Evolutionary conservation across 1,284 basidiomycete species (phyloP).

Genomic region (Cryptococcus hybrid): DNA sequence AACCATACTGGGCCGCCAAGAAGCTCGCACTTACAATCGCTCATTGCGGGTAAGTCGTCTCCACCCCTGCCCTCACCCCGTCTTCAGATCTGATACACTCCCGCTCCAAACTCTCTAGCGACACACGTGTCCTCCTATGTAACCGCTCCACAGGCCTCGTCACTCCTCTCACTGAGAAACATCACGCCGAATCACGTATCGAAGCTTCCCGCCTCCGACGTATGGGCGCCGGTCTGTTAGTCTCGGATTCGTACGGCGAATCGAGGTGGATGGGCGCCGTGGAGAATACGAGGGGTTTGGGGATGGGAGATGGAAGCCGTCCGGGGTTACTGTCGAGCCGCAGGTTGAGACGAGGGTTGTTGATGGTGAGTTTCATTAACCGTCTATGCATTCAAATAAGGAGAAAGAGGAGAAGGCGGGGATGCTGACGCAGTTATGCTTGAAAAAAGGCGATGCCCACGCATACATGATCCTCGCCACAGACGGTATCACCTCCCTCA

Average conservation of each 20-base stretch:
- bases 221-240: constrained; percentile 76
- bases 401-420: neutral
- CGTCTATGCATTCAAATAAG: neutral
- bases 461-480: constrained; percentile 78
- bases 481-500: constrained; percentile 85
- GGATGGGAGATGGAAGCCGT: constrained; percentile 83
- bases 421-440: constrained; percentile 1
- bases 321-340: constrained; percentile 92
- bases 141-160: constrained; percentile 68
- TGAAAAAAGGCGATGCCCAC: constrained; percentile 64
- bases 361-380: constrained; percentile 56
- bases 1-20: constrained; percentile 75
- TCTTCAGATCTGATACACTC: neutral
- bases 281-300: constrained; percentile 92
- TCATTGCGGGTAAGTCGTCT: constrained; percentile 72
- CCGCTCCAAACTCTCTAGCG: constrained; percentile 55
- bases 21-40: constrained; percentile 77
- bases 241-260: constrained; percentile 95
- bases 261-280: constrained; percentile 94
- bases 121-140: constrained; percentile 84
- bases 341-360: constrained; percentile 81
- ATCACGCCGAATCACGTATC: constrained; percentile 85
- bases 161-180: constrained; percentile 79
- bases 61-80: neutral
- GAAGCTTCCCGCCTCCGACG: constrained; percentile 81